Evolutionary conservation across 2,329 filamentous ascomycete species (phyloP).

Genomic region (Fusarium praegraminearum): DNA sequence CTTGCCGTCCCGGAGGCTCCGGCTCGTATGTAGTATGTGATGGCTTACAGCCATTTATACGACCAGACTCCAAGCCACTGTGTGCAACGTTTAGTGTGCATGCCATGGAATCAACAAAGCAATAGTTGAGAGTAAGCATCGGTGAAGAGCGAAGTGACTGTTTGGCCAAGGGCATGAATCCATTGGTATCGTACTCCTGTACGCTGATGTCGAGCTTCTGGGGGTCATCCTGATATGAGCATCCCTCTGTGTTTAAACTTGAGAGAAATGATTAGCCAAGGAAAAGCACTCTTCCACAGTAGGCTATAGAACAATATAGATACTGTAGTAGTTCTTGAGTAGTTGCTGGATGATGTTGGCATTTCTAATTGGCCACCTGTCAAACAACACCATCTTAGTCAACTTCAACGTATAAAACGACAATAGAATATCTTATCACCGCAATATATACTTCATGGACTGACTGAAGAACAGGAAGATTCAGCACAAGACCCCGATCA

Average conservation of each 20-base stretch:
- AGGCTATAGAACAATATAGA: not conserved
- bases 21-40: not conserved
- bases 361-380: conserved; percentile 1
- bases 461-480: not conserved
- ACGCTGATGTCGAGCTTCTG: too few species aligned
- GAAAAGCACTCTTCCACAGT: not conserved
- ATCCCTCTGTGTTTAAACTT: too few species aligned
- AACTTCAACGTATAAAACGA: not conserved
- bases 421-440: not conserved
- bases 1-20: not conserved
- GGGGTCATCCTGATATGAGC: too few species aligned
- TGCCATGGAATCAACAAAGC: not conserved
- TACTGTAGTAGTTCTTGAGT: not conserved
- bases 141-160: not conserved
- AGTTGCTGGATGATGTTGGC: not conserved
- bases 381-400: not conserved
- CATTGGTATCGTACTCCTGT: not conserved
- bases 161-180: not conserved
- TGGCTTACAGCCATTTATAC: not conserved
- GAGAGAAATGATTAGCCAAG: too few species aligned
- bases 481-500: not conserved
- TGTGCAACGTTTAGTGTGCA: not conserved
- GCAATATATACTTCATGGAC: not conserved
- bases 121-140: not conserved
- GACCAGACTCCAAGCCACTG: not conserved